Base-by-base conservation (phyloP, 805 yeast genomes). In the Sungouiozyma ichnusensis region DNA sequence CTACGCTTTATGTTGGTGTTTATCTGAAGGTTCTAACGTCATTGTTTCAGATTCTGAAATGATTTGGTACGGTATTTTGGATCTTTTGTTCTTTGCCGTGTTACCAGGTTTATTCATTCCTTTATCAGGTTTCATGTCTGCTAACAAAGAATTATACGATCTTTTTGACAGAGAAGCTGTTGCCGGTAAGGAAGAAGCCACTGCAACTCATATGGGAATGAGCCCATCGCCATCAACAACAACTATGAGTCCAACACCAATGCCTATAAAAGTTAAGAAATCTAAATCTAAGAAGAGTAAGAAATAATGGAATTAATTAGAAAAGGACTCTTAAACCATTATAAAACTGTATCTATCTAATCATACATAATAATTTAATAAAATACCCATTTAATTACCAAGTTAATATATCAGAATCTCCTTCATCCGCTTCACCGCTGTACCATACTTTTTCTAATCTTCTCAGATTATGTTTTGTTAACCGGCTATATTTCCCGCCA, bases 11-110 rank as follows among this genome's bases (percentile, higher is more conserved):
- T 38, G 47, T 45, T 55, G 50, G 41, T 58, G 55, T 54, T 42
- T 55, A 35, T 61, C 72, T 53, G 82, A 77, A 55, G 83, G 81
- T 66, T 81, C 81, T 59, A 76, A 76, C 53, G 73, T 65, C 37
- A 71, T 77, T 45, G 73, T 68, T 52, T 76, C 77, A 34, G 79
- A 75, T 54, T 67, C 77, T 29, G 81, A 74, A 53, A 71, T 73
- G 36, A 76, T 71, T 17, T 77, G 75, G 62, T 74, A 73, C 53
- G 82, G 82, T 64, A 61, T 76, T 44, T 58, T 77, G 46, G 83
- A 77, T 60, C 48, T 77, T 35, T 48, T 71, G 24, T 58, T 66
- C 20, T 68, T 77, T 48, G 66, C 55, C 42, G 40, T 51, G 37
- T 35, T 55, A 32, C 65, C 65, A 46, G 44, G 47, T 33, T 34